Evolutionary conservation across 1,284 basidiomycete species (phyloP), one percentile per base, ranked within the genome.

Genomic region (Trichosporon sp.): DNA sequence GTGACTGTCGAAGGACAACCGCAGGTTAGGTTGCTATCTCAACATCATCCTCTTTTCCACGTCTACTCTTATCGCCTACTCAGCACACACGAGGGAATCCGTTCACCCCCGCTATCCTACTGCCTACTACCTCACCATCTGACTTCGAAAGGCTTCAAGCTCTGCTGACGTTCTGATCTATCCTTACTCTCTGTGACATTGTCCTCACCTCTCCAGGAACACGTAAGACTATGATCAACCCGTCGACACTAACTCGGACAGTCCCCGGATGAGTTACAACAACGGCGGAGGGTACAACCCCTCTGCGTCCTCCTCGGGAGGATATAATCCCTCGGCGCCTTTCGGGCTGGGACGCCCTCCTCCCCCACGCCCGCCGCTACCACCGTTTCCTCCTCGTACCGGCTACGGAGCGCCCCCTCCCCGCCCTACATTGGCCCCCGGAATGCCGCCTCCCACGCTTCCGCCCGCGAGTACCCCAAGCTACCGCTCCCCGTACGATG

Each of bases 401-500:
- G 56, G 29, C 15, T 60, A 60, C 9, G 56, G 56, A n/a, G 56
- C 29, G 56, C 56, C 56, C 4, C 56, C 56, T 15, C 56, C 56
- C 7, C 56, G 56, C 15, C 56, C 56, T 1, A 31, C 56, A 15
- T n/a, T 60, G 15, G 62, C 35, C n/a, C 35, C 62, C 23, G 62
- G 62, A 38, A 63, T 63, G 62, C 62, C 62, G n/a, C 62, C 62
- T 25, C 62, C 62, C 21, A 38, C 62, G 4, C 62, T 63, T 18
- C 62, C 62, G 11, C 34, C 62, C 21, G 62, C 34, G 3, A 8
- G 13, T 3, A 8, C 35, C 12, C 23, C 62, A n/a, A 64, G 38
- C 29, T 60, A 60, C 11, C 27, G 56, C 3, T 73, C 72, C 7
- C 70, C 72, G 2, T 70, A 72, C 32, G 71, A 72, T 21, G 71